These are phyloP conservation scores for Amanita rimosa DNA, from an alignment of 768 basidiomycete genomes.

Conservation along the genomic window DNA sequence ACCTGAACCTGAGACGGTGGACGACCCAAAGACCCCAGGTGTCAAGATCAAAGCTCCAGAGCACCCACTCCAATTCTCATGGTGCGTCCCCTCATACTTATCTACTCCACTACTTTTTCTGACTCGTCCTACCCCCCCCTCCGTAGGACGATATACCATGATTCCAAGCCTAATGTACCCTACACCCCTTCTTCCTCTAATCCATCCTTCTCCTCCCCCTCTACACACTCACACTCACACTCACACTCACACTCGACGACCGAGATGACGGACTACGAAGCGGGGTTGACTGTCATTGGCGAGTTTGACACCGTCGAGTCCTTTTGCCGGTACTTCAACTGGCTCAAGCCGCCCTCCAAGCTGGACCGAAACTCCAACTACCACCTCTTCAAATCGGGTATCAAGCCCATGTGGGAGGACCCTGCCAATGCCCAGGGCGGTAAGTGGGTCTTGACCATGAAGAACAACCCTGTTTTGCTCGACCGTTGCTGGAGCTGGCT, in stretches of 20 bases:
- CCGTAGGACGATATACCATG: slow-evolving; percentile 93
- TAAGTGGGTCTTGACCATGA: slow-evolving; percentile 94
- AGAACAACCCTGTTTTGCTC: slow-evolving; percentile 64
- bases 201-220: slow-evolving; percentile 12
- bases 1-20: slow-evolving; percentile 68
- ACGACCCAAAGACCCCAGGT: slow-evolving; percentile 77
- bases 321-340: slow-evolving; percentile 89
- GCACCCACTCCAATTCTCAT: slow-evolving; percentile 77
- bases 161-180: slow-evolving; percentile 67
- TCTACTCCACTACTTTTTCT: too few species aligned
- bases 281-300: slow-evolving; percentile 75
- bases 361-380: slow-evolving; percentile 89
- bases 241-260: slow-evolving; percentile 32
- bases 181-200: slow-evolving; percentile 34
- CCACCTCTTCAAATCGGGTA: slow-evolving; percentile 89
- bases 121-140: too few species aligned
- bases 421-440: slow-evolving; percentile 85
- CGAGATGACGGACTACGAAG: slow-evolving; percentile 72
- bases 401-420: slow-evolving; percentile 98
- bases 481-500: slow-evolving; percentile 89
- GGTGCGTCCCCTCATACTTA: slow-evolving; percentile 36
- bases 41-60: slow-evolving; percentile 61
- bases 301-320: slow-evolving; percentile 86
- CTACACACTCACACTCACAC: slow-evolving; percentile 21
- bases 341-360: slow-evolving; percentile 85